Evolutionary conservation across 495 filamentous ascomycete genomes (phyloP), one percentile per base, ranked within the genome.

Genomic region (Hypoxylon perforatum): DNA sequence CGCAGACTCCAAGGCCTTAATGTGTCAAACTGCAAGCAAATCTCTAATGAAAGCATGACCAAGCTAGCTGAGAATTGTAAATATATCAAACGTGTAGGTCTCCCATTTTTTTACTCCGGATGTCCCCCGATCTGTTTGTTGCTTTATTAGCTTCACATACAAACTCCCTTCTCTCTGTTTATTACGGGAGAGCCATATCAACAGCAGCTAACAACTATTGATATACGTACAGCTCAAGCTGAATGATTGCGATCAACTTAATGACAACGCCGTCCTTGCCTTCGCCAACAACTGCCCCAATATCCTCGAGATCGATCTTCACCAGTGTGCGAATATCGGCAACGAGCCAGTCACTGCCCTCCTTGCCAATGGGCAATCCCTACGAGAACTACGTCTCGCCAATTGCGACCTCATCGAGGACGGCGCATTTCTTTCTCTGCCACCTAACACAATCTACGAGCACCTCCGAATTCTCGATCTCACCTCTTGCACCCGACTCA

Each of bases 271-370:
- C 3, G 88, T 98, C 69, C 73, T 92, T 45, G 90, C 92, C 7
- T 94, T 98, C 71, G 96, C 96, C 30, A 81, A 88, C 23, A 86
- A 93, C 74, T 98, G 94, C 75, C 91, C 88, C 6, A 91, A 96
- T 50, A 92, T 99, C 30, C 85, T 99, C 39, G 96, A 99, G 76
- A 97, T 98, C 61, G 96, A 99, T 73, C 87, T 98, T 25, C 91
- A 97, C 67, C 88, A 91, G 70, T 97, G 95, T 80, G 86, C 84
- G 25, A 81, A 86, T 22, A 85, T 98, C 52, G 91, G 90, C 41
- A 93, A 94, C 73, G 84, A 87, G 9, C 90, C 96, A 0, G 83
- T 98, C 39, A 92, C 91, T 0, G 82, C 88, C 12, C 84, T 99
- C 17, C 82, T 98, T 46, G 81, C 83, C 14, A 88, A 90, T 54